Percentiles rank a stretch among this genome's conserved stretches.
phyloP scores from a whole-genome alignment of 495 filamentous ascomycete genomes.

The Annulohypoxylon bovei region DNA sequence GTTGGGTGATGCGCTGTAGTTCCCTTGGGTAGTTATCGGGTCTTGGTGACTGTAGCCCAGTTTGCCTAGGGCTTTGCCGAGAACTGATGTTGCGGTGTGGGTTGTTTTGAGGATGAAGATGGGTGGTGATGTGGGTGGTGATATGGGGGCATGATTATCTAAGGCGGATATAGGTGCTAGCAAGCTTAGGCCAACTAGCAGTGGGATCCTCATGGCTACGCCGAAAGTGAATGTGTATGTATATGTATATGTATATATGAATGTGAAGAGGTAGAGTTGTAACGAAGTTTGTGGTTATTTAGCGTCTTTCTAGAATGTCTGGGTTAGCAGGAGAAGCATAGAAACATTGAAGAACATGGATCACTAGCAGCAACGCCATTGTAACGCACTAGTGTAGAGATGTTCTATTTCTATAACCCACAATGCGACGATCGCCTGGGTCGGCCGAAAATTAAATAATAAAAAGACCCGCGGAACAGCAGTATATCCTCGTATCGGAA shows the following conservation, averaged over 20 bases:
- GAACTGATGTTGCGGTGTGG: constrained; percentile 23
- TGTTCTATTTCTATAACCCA: neutral
- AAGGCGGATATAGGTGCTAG: constrained; percentile 13
- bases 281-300: neutral
- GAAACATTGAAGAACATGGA: neutral
- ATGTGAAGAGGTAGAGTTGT: too few species aligned
- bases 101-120: constrained; percentile 42
- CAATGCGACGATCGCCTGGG: neutral
- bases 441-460: constrained; percentile 5
- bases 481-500: constrained; percentile 4
- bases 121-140: constrained; percentile 20
- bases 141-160: neutral
- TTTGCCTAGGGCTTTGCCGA: constrained; percentile 39
- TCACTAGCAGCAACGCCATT: neutral
- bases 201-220: constrained; percentile 4
- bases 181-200: constrained; percentile 6
- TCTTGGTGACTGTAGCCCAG: constrained; percentile 38
- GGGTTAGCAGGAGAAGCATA: neutral
- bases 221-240: neutral
- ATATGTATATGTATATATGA: too few species aligned
- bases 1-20: constrained; percentile 1
- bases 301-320: neutral
- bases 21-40: neutral
- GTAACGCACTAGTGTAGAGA: neutral
- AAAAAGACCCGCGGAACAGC: neutral